Conservation (phyloP, 2,329 filamentous ascomycete genomes). For the Aureobasidium pullulans region DNA sequence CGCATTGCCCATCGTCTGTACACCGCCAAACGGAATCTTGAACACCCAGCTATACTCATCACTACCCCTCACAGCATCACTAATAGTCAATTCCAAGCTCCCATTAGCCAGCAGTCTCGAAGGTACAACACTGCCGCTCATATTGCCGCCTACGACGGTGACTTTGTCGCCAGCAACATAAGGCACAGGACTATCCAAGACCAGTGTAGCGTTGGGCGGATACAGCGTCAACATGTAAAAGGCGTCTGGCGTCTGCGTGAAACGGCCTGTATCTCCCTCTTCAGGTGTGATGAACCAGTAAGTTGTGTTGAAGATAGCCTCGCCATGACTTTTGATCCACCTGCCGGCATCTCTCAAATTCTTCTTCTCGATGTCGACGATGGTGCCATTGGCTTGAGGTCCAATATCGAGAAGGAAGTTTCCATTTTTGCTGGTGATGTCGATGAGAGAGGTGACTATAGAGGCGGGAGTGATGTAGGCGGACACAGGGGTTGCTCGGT, state of each 20-base stretch:
- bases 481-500: conserved; percentile 43
- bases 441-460: conserved; percentile 43
- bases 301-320: conserved; percentile 52
- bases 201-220: conserved; percentile 34
- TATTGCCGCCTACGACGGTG: conserved; percentile 35
- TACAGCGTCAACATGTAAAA: conserved; percentile 46
- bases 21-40: conserved; percentile 29
- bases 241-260: conserved; percentile 45
- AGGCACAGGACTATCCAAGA: conserved; percentile 40
- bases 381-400: conserved; percentile 48
- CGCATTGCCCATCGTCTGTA: neutral
- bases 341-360: conserved; percentile 44
- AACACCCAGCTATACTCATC: conserved; percentile 39
- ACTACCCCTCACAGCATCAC: conserved; percentile 26
- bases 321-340: conserved; percentile 48
- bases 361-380: conserved; percentile 42
- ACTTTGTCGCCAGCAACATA: conserved; percentile 41
- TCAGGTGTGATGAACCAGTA: conserved; percentile 45
- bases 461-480: conserved; percentile 47
- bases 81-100: conserved; percentile 28
- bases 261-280: conserved; percentile 40
- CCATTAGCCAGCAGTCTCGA: conserved; percentile 22
- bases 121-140: conserved; percentile 24
- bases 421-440: conserved; percentile 49
- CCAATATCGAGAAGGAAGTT: conserved; percentile 53